Evolutionary conservation across 495 filamentous ascomycete genomes (phyloP), one percentile per base, ranked within the genome.

Genomic region (Xylaria flabelliformis): DNA sequence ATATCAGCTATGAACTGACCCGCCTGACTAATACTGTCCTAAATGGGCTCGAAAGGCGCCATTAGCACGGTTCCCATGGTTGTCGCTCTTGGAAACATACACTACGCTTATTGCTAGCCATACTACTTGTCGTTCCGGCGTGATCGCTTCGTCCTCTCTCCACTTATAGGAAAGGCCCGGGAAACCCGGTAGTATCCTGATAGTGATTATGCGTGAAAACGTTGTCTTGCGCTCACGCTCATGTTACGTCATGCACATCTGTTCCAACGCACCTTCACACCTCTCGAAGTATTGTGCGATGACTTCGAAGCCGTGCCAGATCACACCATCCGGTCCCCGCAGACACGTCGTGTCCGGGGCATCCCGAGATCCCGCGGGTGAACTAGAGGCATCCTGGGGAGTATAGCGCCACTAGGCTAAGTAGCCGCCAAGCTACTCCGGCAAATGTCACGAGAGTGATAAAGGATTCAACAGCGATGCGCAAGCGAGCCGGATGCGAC

Each of bases 391-490:
- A 10, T 36, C 5, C 34, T 19, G 29, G 8, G 8, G 29, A 34
- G n/a, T 39, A 61, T 61, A 8, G 58, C 34, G 24, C 56, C 34
- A 39, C 58, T 21, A 39, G 17, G 32, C 29, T n/a, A 36, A 7
- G 34, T 39, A 36, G 58, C 34, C 10, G 34, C 58, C 58, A 61
- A 61, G 32, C 34, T 21, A 61, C n/a, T 8, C 7, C 19, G 13
- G 29, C 12, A 61, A 41, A 32, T 61, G 34, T 61, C 7, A 32
- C 34, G 34, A 61, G 89, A 80, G 88, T 88, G 0, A 81, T 84
- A 0, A 89, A 88, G 78, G 82, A 88, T 75, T 78, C 90, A 9
- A 84, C 77, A 0, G 79, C 67, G 80, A 83, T 3, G 70, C 89
- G 83, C 76, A 89, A 90, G 71, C 75, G 79, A 15, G 85, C 86